A percentile compares a stretch with the other conserved stretches of the same genome.
Conservation (phyloP, 495 filamentous ascomycete genomes). For the Aspergillus asperescens region DNA sequence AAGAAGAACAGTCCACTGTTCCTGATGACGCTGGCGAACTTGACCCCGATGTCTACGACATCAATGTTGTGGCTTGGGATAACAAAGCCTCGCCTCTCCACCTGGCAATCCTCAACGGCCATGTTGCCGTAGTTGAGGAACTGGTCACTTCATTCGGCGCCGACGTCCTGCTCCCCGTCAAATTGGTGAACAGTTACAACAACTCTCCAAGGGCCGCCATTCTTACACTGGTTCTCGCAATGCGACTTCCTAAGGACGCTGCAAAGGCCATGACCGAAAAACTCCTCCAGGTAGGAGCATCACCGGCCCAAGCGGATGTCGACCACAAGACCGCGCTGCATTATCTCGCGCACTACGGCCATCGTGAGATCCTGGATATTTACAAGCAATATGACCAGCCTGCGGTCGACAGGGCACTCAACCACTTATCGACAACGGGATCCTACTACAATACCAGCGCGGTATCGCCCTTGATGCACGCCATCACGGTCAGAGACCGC, state of each 20-base stretch:
- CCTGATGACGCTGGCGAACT: constrained; percentile 52
- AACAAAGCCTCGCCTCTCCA: constrained; percentile 64
- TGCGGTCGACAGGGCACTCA: constrained; percentile 56
- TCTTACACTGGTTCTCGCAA: constrained; percentile 58
- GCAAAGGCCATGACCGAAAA: constrained; percentile 54
- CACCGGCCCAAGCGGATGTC: constrained; percentile 64
- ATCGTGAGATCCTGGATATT: constrained; percentile 50
- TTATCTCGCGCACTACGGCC: constrained; percentile 41
- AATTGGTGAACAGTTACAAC: constrained; percentile 42
- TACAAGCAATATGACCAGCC: constrained; percentile 56
- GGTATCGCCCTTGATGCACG: constrained; percentile 39
- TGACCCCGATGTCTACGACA: constrained; percentile 72
- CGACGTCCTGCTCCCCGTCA: constrained; percentile 66
- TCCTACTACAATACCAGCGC: constrained; percentile 12
- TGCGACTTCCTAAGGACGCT: constrained; percentile 50
- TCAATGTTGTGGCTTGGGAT: constrained; percentile 74
- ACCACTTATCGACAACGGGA: constrained; percentile 43
- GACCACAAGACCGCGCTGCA: constrained; percentile 56
- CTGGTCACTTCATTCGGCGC: constrained; percentile 70
- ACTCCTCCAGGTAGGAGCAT: constrained; percentile 65
- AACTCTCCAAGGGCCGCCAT: constrained; percentile 51
- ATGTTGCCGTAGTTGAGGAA: constrained; percentile 58
- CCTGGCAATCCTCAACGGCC: constrained; percentile 67
- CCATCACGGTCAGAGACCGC: constrained; percentile 34
- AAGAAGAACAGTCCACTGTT: constrained; percentile 23